phyloP scores from a whole-genome alignment of 371 early-diverging fungal genomes.

The Lichtheimia corymbifera region DNA sequence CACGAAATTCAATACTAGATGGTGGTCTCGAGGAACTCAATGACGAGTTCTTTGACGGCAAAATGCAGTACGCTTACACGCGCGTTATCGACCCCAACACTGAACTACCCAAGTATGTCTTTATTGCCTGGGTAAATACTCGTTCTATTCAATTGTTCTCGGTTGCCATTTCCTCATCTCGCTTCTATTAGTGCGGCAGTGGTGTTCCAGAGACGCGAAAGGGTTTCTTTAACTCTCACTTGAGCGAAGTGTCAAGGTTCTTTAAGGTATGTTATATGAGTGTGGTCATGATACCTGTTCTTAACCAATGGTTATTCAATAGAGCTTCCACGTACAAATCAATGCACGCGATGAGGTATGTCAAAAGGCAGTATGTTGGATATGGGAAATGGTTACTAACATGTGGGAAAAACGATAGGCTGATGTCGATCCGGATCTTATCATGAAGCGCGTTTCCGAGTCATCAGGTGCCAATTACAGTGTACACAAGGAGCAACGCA shows the following conservation, averaged over 20 bases:
- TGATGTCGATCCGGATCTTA: slow-evolving; percentile 81
- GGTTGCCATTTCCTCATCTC: background rate
- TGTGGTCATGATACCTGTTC: background rate
- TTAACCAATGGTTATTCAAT: slow-evolving; percentile 4
- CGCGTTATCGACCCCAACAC: slow-evolving; percentile 88
- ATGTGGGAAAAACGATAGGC: slow-evolving; percentile 31
- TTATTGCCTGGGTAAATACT: slow-evolving; percentile 84
- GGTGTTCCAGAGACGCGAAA: slow-evolving; percentile 92
- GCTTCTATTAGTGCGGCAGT: slow-evolving; percentile 75
- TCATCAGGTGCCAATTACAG: slow-evolving; percentile 91
- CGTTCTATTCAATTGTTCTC: background rate
- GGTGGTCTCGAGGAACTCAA: slow-evolving; percentile 84
- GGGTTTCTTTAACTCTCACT: slow-evolving; percentile 83
- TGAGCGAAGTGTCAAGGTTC: slow-evolving; percentile 76
- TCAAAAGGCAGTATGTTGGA: background rate
- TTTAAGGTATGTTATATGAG: slow-evolving; percentile 63
- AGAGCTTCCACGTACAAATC: slow-evolving; percentile 89
- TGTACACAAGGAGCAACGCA: slow-evolving; percentile 64
- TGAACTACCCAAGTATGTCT: slow-evolving; percentile 83
- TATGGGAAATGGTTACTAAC: no score
- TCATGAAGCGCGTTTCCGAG: slow-evolving; percentile 84
- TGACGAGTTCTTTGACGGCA: slow-evolving; percentile 90
- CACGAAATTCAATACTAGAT: slow-evolving; percentile 30
- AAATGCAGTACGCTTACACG: slow-evolving; percentile 89
- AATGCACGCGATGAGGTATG: slow-evolving; percentile 80